These are phyloP conservation scores for Thelonectria olida DNA, from an alignment of 2,329 filamentous ascomycete species.

Conservation along the genomic window DNA sequence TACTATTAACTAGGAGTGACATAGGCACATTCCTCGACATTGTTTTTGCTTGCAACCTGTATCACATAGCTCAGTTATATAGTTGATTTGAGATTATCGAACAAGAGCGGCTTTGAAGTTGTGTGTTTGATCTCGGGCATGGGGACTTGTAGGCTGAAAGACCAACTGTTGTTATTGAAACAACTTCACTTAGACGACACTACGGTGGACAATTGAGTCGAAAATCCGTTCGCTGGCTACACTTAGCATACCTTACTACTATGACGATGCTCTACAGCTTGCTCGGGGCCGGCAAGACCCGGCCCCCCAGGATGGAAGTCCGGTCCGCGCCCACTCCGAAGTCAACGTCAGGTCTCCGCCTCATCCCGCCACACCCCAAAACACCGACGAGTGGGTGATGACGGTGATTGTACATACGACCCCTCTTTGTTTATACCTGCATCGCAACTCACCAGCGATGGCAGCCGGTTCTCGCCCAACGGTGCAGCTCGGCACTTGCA, in stretches of 20 bases:
- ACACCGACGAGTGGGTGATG: background rate
- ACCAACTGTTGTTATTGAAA: no score
- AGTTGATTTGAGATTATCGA: slow-evolving; percentile 21
- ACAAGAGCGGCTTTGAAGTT: background rate
- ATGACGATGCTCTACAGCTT: no score
- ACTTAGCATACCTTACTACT: no score
- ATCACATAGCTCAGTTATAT: slow-evolving; percentile 20
- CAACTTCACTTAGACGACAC: no score
- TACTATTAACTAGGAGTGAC: slow-evolving; percentile 10
- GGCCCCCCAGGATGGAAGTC: background rate
- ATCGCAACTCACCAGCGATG: background rate
- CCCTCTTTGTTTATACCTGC: background rate
- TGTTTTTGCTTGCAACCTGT: slow-evolving; percentile 21
- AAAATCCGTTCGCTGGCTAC: no score
- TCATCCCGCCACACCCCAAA: background rate
- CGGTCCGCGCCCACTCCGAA: slow-evolving; percentile 16
- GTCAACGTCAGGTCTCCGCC: slow-evolving; percentile 8
- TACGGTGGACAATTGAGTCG: no score
- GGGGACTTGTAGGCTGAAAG: no score
- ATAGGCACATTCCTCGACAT: slow-evolving; percentile 11
- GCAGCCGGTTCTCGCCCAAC: background rate
- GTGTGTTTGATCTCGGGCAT: no score
- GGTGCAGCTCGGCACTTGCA: slow-evolving; percentile 35
- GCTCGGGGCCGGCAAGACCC: background rate
- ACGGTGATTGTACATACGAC: background rate